A percentile compares a stretch with the other conserved stretches of the same genome.
These are phyloP conservation scores for Plasmodium fragile DNA, from an alignment of 169 alveolate species.

Conservation along the genomic window DNA sequence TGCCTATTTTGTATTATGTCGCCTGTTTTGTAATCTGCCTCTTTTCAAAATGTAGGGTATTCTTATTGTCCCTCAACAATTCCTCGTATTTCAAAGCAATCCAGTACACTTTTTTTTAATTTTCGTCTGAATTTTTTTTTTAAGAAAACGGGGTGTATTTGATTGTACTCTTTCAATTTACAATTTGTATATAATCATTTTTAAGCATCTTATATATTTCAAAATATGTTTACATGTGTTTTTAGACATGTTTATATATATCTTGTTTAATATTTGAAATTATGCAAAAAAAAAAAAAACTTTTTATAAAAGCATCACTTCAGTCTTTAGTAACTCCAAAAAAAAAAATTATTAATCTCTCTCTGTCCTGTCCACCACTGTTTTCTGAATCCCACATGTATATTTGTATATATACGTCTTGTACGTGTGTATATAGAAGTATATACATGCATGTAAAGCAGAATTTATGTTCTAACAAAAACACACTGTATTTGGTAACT, in stretches of 20 bases:
- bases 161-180: not conserved
- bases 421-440: not conserved
- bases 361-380: not conserved
- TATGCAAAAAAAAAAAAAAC: not conserved
- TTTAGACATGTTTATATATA: conserved; percentile 7
- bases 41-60: not conserved
- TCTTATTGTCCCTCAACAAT: not conserved
- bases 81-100: not conserved
- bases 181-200: conserved; percentile 1
- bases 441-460: not conserved
- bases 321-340: not conserved
- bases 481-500: not conserved
- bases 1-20: not conserved
- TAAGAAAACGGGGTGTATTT: not conserved
- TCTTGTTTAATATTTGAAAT: conserved; percentile 13
- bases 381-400: not conserved
- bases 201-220: not conserved
- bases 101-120: not conserved
- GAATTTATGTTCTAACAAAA: not conserved
- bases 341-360: not conserved
- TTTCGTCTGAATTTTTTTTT: not conserved
- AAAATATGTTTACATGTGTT: conserved; percentile 6
- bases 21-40: not conserved
- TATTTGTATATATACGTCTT: not conserved
- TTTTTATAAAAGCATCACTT: not conserved